These are phyloP conservation scores for Aspergillus nomiae DNA, from an alignment of 2,329 filamentous ascomycete species.

Conservation along the genomic window DNA sequence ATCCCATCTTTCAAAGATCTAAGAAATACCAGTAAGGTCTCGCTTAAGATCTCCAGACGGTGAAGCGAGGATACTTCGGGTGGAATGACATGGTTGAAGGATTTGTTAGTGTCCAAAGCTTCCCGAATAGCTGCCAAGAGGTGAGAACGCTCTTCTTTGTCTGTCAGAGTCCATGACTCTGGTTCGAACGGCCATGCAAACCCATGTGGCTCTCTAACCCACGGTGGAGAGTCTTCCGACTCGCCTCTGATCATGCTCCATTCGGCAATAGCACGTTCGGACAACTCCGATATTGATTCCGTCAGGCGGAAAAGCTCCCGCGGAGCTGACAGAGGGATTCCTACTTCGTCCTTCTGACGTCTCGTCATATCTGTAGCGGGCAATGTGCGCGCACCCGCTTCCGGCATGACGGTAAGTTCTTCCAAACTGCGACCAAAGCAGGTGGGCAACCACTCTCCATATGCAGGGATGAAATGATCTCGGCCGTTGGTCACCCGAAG, in stretches of 20 bases:
- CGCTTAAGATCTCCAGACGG: conserved; percentile 73
- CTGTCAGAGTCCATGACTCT: conserved; percentile 50
- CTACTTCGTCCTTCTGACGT: conserved; percentile 39
- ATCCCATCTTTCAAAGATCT: conserved; percentile 76
- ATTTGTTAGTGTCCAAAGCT: conserved; percentile 71
- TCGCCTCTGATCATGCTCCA: conserved; percentile 60
- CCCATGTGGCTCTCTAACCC: conserved; percentile 50
- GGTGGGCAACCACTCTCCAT: conserved; percentile 76
- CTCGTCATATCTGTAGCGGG: conserved; percentile 28
- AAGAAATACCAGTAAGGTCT: conserved; percentile 74
- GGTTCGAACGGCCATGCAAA: conserved; percentile 62
- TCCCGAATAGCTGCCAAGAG: conserved; percentile 54
- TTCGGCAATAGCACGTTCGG: conserved; percentile 61
- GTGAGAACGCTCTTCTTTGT: conserved; percentile 43
- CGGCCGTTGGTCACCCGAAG: conserved; percentile 79
- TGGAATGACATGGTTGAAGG: conserved; percentile 64
- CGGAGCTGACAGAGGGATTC: conserved; percentile 72
- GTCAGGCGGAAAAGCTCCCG: conserved; percentile 88
- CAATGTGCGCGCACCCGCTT: conserved; percentile 73
- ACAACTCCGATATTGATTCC: conserved; percentile 69
- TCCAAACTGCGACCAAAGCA: conserved; percentile 85
- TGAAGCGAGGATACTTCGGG: conserved; percentile 64
- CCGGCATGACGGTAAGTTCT: conserved; percentile 81
- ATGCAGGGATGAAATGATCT: conserved; percentile 87
- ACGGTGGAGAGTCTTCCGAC: conserved; percentile 45